Evolutionary conservation across 2,329 filamentous ascomycete genomes (phyloP).

Genomic region (Talaromyces amestolkiae): DNA sequence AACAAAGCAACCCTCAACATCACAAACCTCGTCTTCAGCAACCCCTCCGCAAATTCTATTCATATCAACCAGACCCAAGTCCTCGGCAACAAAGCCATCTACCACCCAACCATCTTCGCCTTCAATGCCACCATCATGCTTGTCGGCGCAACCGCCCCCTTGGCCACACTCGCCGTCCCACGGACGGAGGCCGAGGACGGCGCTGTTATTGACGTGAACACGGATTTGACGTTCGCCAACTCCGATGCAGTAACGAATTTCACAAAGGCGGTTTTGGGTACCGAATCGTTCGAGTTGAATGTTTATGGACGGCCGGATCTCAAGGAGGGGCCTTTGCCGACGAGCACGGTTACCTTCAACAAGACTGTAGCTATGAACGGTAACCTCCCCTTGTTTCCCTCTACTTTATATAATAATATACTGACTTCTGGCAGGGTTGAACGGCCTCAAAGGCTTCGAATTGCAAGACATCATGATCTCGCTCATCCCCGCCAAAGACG

Average conservation of each 20-base stretch:
- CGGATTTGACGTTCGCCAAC: conserved; percentile 43
- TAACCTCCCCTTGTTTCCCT: conserved; percentile 27
- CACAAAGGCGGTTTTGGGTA: conserved; percentile 48
- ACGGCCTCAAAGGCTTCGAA: conserved; percentile 53
- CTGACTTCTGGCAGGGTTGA: conserved; percentile 48
- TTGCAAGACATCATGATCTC: conserved; percentile 51
- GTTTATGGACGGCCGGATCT: conserved; percentile 54
- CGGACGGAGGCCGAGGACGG: conserved; percentile 44
- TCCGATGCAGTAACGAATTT: conserved; percentile 50
- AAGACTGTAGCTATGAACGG: conserved; percentile 58
- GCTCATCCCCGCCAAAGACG: conserved; percentile 38
- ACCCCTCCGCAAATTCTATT: conserved; percentile 51
- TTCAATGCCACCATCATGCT: conserved; percentile 56
- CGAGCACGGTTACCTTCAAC: conserved; percentile 54
- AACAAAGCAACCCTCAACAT: conserved; percentile 53
- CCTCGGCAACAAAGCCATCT: conserved; percentile 50
- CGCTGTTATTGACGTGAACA: conserved; percentile 42
- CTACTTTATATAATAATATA: background rate
- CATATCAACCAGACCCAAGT: conserved; percentile 49
- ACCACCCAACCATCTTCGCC: conserved; percentile 53
- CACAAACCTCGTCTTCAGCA: conserved; percentile 50
- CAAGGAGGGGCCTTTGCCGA: conserved; percentile 51
- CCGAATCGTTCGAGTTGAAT: conserved; percentile 50
- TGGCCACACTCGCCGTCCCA: conserved; percentile 49
- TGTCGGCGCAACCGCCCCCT: conserved; percentile 39